These are phyloP conservation scores for Chaetomium sp. DNA, from an alignment of 2,329 filamentous ascomycete species.

Conservation along the genomic window DNA sequence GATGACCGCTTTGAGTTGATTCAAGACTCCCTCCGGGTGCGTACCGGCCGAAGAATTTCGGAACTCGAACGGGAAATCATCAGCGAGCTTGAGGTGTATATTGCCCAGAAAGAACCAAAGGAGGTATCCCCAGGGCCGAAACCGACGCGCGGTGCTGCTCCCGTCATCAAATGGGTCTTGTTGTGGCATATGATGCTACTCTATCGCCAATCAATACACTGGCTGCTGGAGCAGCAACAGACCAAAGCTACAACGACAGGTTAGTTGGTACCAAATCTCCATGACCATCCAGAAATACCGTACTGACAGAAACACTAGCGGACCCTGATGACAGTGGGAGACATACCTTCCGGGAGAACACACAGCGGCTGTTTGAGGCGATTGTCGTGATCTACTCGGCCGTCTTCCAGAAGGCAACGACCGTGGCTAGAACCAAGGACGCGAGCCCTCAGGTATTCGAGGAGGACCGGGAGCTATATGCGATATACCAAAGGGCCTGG, in stretches of 20 bases:
- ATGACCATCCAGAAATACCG: neutral
- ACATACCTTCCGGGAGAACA: conserved; percentile 16
- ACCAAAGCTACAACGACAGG: conserved; percentile 11
- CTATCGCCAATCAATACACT: conserved; percentile 19
- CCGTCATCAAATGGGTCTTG: conserved; percentile 17
- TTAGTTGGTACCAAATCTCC: conserved; percentile 5
- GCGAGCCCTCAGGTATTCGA: conserved; percentile 8
- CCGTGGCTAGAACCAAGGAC: conserved; percentile 9
- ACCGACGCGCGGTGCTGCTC: too few species aligned
- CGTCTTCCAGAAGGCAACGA: conserved; percentile 17
- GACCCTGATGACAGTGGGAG: conserved; percentile 3
- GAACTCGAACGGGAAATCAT: conserved; percentile 17
- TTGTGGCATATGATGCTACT: conserved; percentile 23
- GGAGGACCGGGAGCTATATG: neutral
- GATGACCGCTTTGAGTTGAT: conserved; percentile 6
- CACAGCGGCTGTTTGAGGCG: conserved; percentile 13
- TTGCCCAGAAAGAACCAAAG: neutral
- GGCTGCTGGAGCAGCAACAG: conserved; percentile 11
- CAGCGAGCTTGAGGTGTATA: conserved; percentile 12
- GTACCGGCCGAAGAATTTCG: conserved; percentile 18
- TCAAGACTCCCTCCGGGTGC: conserved; percentile 16
- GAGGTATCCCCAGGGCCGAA: conserved; percentile 7
- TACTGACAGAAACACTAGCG: conserved; percentile 13
- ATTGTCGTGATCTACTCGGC: conserved; percentile 19
- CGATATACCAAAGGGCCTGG: conserved; percentile 8